Base-by-base conservation (phyloP, 371 early-diverging fungal genomes). In the Chytridiales sp. region DNA sequence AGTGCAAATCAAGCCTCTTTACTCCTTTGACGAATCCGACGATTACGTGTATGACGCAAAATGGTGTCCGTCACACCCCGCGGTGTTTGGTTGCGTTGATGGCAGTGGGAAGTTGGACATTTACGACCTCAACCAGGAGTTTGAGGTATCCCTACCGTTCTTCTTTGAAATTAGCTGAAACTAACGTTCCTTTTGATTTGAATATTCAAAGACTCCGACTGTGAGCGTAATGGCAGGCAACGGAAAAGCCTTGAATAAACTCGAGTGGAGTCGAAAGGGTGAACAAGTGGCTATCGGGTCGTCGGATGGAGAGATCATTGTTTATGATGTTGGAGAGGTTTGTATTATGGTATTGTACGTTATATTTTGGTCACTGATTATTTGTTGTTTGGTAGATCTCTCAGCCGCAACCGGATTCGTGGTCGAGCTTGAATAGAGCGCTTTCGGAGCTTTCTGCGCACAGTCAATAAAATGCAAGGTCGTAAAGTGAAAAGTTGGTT, bases 41-140 rank as follows among this genome's bases (percentile, higher is more conserved):
- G 97, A 97, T 69, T 95, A 95, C 71, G 93, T 97, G 21, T 92
- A 89, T 66, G 98, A 97, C 70, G 95, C 89, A 6, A 87, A 88
- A 67, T 97, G 98, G 98, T 93, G 92, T 15, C 97, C 98, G 3
- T 73, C 79, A 6, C 95, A 96, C 68, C 97, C 98, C 24, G 87
- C 95, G 0, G 62, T 95, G 52, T 96, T 97, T 77, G 97, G 86
- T 8, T 81, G 90, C 0, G 94, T 90, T 3, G 95, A 96, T 65
- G 97, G 93, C 13, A 82, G 83, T 5, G 98, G 97, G 6, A 82
- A 84, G 49, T 85, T 97, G 69, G 87, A 88, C 64, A 66, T 97
- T 32, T 96, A 92, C 89, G 90, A 97, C 64, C 69, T 97, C 68
- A 95, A 93, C 72, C 73, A 76, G 4, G 93, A 95, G 55, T 82